These are phyloP conservation scores for Aspergillus nomiae DNA, from an alignment of 2,329 filamentous ascomycete species.

Conservation along the genomic window DNA sequence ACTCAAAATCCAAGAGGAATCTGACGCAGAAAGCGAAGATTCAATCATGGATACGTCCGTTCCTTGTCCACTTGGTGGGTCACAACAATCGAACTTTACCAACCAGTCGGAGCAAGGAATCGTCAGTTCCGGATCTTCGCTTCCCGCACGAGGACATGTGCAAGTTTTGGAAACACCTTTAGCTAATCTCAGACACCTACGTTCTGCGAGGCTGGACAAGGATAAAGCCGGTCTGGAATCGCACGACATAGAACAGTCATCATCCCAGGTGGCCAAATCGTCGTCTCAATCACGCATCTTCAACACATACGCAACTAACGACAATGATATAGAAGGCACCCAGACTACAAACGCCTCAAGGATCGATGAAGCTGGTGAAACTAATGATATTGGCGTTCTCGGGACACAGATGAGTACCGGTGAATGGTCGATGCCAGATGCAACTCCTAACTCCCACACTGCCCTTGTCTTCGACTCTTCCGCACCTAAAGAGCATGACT, in stretches of 20 bases:
- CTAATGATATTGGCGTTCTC: conserved; percentile 18
- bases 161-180: conserved; percentile 38
- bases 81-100: conserved; percentile 21
- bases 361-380: conserved; percentile 3
- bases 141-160: conserved; percentile 24
- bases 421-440: conserved; percentile 18
- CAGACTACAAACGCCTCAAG: conserved; percentile 16
- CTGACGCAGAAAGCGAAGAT: conserved; percentile 32
- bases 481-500: conserved; percentile 18
- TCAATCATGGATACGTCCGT: conserved; percentile 39
- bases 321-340: conserved; percentile 18
- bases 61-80: conserved; percentile 31
- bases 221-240: not conserved
- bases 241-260: conserved; percentile 14
- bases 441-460: conserved; percentile 18
- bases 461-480: conserved; percentile 29
- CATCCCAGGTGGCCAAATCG: conserved; percentile 27
- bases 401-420: conserved; percentile 26
- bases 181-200: conserved; percentile 13
- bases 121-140: conserved; percentile 25
- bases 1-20: conserved; percentile 8
- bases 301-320: conserved; percentile 35
- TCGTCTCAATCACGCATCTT: conserved; percentile 38
- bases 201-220: not conserved
- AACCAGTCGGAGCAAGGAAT: conserved; percentile 27